Conservation (phyloP, 2,329 filamentous ascomycete genomes). For the Curvularia eragrostidis region DNA sequence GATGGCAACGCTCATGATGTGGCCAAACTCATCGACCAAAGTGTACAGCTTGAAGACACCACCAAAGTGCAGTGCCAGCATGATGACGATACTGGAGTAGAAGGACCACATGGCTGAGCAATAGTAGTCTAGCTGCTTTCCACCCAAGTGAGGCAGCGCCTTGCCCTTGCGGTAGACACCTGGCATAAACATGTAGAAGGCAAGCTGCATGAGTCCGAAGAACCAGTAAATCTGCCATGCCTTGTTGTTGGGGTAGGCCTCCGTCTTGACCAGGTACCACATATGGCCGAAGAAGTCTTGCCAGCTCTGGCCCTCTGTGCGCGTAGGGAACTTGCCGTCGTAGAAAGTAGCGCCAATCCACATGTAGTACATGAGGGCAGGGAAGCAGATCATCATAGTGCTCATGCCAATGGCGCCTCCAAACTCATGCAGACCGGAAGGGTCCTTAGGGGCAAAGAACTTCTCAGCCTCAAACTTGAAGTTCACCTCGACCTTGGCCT, state of each 20-base stretch:
- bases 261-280: slow-evolving; percentile 75
- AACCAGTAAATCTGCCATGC: slow-evolving; percentile 96
- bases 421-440: slow-evolving; percentile 73
- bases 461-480: slow-evolving; percentile 47
- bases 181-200: slow-evolving; percentile 83
- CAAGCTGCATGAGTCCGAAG: slow-evolving; percentile 84
- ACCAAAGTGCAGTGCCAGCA: slow-evolving; percentile 76
- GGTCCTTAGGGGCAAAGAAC: slow-evolving; percentile 47
- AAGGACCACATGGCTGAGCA: slow-evolving; percentile 89
- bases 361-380: slow-evolving; percentile 98
- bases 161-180: slow-evolving; percentile 90
- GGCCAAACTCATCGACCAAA: slow-evolving; percentile 93
- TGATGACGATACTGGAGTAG: slow-evolving; percentile 80
- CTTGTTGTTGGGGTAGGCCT: slow-evolving; percentile 80
- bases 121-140: slow-evolving; percentile 90
- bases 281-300: slow-evolving; percentile 76
- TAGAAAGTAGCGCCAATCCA: slow-evolving; percentile 97
- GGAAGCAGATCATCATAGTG: slow-evolving; percentile 90
- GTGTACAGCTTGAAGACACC: slow-evolving; percentile 89
- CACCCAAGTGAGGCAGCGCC: slow-evolving; percentile 79
- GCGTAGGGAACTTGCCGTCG: slow-evolving; percentile 78
- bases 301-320: slow-evolving; percentile 69
- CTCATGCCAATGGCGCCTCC: slow-evolving; percentile 82
- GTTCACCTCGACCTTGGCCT: slow-evolving; percentile 16
- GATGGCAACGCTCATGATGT: slow-evolving; percentile 91